Conservation (phyloP, 1,284 basidiomycete genomes). For the Pascua guehoae region DNA sequence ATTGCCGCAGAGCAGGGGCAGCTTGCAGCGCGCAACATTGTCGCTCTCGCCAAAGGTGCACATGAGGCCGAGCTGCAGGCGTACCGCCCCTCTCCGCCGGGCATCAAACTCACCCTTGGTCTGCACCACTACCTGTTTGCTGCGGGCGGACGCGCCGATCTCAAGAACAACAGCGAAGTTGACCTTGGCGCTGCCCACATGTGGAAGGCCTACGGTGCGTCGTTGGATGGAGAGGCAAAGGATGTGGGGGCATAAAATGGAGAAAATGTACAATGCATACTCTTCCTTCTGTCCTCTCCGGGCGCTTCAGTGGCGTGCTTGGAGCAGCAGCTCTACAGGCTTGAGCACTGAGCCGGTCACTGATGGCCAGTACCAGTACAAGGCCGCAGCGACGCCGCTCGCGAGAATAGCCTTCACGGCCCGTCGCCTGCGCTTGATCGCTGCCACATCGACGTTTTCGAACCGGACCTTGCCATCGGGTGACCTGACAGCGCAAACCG, state of each 20-base stretch:
- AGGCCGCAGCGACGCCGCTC: neutral
- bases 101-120: constrained; percentile 68
- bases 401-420: neutral
- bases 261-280: too few species aligned
- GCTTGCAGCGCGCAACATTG: constrained; percentile 46
- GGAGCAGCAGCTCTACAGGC: too few species aligned
- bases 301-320: too few species aligned
- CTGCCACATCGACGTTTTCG: neutral
- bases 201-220: too few species aligned
- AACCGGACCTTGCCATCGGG: neutral
- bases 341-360: too few species aligned
- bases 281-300: too few species aligned
- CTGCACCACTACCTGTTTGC: constrained; percentile 46
- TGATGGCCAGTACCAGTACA: neutral
- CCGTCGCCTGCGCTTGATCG: constrained; percentile 1
- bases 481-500: constrained; percentile 1
- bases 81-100: constrained; percentile 58
- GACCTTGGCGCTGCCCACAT: too few species aligned
- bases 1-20: constrained; percentile 61
- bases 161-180: too few species aligned
- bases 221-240: too few species aligned
- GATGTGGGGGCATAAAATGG: too few species aligned
- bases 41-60: constrained; percentile 19
- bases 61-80: constrained; percentile 50
- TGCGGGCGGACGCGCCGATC: too few species aligned